A percentile compares a stretch with the other conserved stretches of the same genome.
These are phyloP conservation scores for Leccinum variabile DNA, from an alignment of 1,284 basidiomycete species.

Conservation along the genomic window DNA sequence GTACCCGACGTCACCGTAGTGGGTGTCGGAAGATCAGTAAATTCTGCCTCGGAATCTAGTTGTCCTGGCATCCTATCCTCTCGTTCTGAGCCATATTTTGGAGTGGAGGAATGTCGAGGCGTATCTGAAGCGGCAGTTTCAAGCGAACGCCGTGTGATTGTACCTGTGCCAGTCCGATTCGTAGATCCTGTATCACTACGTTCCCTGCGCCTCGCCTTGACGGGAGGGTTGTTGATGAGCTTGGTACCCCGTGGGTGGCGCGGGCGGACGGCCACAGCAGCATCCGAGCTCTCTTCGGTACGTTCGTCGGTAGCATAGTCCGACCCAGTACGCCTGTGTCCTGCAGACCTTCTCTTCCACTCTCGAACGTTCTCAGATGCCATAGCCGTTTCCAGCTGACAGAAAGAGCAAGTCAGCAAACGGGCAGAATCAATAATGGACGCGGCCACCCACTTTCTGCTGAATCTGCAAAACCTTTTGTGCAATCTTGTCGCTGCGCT, in stretches of 20 bases:
- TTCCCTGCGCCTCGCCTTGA: slow-evolving; percentile 35
- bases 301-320: slow-evolving; percentile 36
- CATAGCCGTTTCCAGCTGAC: slow-evolving; percentile 70
- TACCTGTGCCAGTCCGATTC: slow-evolving; percentile 32
- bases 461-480: slow-evolving; percentile 82
- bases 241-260: slow-evolving; percentile 30
- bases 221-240: slow-evolving; percentile 34
- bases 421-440: not conserved
- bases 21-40: slow-evolving; percentile 27
- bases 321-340: slow-evolving; percentile 23
- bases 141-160: slow-evolving; percentile 25
- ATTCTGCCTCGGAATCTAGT: slow-evolving; percentile 30
- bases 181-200: slow-evolving; percentile 37
- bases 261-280: slow-evolving; percentile 26
- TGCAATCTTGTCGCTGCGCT: slow-evolving; percentile 80
- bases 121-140: slow-evolving; percentile 30
- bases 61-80: slow-evolving; percentile 30
- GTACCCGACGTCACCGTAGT: slow-evolving; percentile 22
- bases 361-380: slow-evolving; percentile 52
- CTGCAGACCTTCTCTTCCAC: slow-evolving; percentile 39
- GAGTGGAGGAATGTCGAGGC: slow-evolving; percentile 33
- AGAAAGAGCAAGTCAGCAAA: slow-evolving; percentile 8
- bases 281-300: slow-evolving; percentile 38
- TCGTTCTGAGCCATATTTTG: slow-evolving; percentile 30
- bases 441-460: slow-evolving; percentile 58